Evolutionary conservation across 1,284 basidiomycete species (phyloP).

Genomic region (Inonotus obliquus): DNA sequence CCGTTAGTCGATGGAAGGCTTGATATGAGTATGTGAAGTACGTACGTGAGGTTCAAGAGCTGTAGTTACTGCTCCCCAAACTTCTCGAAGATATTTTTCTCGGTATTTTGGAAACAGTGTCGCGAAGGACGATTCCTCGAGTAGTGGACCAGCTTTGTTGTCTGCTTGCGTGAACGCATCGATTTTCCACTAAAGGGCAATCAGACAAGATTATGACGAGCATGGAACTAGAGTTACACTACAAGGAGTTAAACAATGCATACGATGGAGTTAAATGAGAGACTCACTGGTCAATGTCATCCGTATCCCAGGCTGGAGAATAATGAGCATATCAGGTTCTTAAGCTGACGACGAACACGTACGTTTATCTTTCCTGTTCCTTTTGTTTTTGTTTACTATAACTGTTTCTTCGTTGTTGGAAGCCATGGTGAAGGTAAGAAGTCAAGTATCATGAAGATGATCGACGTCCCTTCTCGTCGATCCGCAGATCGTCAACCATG

Average conservation of each 20-base stretch:
- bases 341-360: constrained; percentile 26
- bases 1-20: not conserved
- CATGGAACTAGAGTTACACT: constrained; percentile 29
- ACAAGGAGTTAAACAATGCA: constrained; percentile 21
- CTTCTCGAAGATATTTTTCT: constrained; percentile 92
- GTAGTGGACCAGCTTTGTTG: constrained; percentile 80
- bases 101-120: constrained; percentile 99
- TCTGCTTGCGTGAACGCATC: constrained; percentile 73
- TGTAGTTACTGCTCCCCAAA: constrained; percentile 91
- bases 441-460: not conserved
- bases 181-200: constrained; percentile 77
- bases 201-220: not conserved
- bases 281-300: constrained; percentile 95
- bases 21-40: constrained; percentile 7
- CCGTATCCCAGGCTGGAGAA: constrained; percentile 90
- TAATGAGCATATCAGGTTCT: not conserved
- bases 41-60: constrained; percentile 79
- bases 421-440: constrained; percentile 36
- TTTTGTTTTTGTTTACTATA: constrained; percentile 76
- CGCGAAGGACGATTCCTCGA: constrained; percentile 96
- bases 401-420: constrained; percentile 39
- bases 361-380: constrained; percentile 91
- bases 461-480: not conserved
- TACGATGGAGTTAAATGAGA: not conserved
- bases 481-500: not conserved